Evolutionary conservation across 106 monocot species (phyloP).

Genomic region (Dendrobium nobile): DNA sequence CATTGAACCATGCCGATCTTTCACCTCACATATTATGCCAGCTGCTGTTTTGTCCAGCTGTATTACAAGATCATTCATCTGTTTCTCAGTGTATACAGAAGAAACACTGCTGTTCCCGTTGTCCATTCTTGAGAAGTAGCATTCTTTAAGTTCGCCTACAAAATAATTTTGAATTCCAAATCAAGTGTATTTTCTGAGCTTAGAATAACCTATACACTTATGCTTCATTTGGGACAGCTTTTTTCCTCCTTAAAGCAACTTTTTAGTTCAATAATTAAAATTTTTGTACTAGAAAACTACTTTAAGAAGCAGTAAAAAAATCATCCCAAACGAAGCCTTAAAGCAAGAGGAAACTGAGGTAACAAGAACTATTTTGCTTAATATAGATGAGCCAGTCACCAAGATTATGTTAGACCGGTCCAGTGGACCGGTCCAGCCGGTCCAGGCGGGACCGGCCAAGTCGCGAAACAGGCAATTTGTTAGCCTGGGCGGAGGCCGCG

Average conservation of each 20-base stretch:
- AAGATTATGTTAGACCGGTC: too few relatives aligned
- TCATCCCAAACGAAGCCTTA: neutral
- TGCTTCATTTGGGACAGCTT: too few relatives aligned
- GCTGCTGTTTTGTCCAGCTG: constrained; percentile 57
- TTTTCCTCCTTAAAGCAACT: too few relatives aligned
- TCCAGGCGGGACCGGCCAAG: too few relatives aligned
- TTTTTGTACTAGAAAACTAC: too few relatives aligned
- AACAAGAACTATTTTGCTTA: neutral
- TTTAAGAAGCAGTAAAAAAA: too few relatives aligned
- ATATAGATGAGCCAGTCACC: neutral
- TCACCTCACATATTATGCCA: constrained; percentile 53
- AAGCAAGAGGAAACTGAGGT: neutral
- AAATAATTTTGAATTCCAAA: neutral
- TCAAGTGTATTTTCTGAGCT: neutral
- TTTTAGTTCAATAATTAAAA: too few relatives aligned
- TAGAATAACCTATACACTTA: neutral
- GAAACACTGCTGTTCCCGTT: constrained; percentile 12
- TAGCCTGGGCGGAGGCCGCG: too few relatives aligned
- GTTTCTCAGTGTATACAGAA: constrained; percentile 30
- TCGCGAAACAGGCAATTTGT: too few relatives aligned
- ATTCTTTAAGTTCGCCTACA: constrained; percentile 45
- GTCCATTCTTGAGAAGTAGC: constrained; percentile 21
- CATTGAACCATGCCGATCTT: constrained; percentile 28
- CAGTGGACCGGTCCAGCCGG: too few relatives aligned
- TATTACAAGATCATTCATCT: constrained; percentile 38